Conservation (phyloP, 176 grass and related monocot genomes). For the Oryza glumipatula region DNA sequence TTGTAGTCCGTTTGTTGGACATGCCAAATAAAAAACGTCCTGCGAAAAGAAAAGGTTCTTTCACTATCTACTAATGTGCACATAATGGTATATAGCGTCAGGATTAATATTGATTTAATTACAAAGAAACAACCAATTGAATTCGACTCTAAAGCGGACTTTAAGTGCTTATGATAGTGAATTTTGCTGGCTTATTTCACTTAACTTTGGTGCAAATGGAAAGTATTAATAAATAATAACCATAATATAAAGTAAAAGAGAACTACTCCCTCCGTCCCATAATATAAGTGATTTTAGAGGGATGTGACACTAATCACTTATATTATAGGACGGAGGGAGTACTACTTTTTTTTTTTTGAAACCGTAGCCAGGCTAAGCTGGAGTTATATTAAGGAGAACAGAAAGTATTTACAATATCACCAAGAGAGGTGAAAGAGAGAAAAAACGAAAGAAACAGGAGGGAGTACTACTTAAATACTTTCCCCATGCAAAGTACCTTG, state of each 20-base stretch:
- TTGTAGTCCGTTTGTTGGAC: constrained; percentile 5
- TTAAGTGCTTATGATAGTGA: background rate
- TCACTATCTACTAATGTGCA: background rate
- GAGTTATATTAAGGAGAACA: too few relatives aligned
- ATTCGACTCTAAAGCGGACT: background rate
- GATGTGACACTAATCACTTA: too few relatives aligned
- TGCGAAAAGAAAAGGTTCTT: background rate
- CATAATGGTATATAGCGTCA: background rate
- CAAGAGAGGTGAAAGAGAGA: too few relatives aligned
- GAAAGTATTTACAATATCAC: too few relatives aligned
- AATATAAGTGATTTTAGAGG: too few relatives aligned
- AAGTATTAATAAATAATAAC: background rate
- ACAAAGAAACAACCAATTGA: background rate
- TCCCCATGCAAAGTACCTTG: too few relatives aligned
- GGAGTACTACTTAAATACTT: too few relatives aligned
- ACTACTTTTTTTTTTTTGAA: too few relatives aligned
- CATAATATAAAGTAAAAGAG: background rate
- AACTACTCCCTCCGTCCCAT: too few relatives aligned
- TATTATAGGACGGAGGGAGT: too few relatives aligned
- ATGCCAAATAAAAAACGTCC: background rate
- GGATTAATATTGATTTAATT: background rate
- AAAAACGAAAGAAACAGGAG: too few relatives aligned
- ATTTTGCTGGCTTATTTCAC: background rate
- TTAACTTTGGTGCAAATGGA: background rate
- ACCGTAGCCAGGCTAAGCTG: too few relatives aligned